Conservation (phyloP, 345 rosid genomes). For the Salix dunnii region DNA sequence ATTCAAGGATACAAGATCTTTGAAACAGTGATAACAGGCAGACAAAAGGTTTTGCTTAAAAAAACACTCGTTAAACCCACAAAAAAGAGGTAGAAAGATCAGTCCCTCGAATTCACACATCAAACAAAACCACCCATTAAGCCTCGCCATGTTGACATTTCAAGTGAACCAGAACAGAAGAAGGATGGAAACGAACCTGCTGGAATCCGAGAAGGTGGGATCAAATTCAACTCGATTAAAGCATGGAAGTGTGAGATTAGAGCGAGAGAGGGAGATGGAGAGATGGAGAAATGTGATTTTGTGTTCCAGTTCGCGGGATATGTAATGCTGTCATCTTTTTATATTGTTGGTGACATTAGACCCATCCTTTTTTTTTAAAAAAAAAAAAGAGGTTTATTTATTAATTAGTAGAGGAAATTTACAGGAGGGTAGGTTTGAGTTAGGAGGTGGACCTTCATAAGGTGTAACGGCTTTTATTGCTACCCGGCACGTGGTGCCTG, state of each 20-base stretch:
- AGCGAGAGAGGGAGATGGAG: neutral
- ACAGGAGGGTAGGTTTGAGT: slow-evolving; percentile 53
- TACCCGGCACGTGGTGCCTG: slow-evolving; percentile 58
- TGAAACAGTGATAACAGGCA: slow-evolving; percentile 4
- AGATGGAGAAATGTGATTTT: neutral
- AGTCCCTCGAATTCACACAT: neutral
- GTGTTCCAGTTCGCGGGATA: neutral
- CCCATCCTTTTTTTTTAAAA: neutral
- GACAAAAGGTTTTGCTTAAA: neutral
- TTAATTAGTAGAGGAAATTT: neutral
- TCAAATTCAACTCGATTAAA: slow-evolving; percentile 24
- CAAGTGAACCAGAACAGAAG: neutral
- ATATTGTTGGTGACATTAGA: neutral
- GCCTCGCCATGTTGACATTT: neutral
- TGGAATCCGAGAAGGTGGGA: slow-evolving; percentile 13
- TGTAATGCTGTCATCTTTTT: neutral
- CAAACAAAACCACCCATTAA: neutral
- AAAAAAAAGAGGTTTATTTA: neutral
- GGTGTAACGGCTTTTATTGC: slow-evolving; percentile 37
- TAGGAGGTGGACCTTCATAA: slow-evolving; percentile 39
- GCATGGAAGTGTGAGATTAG: slow-evolving; percentile 11
- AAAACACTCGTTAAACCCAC: slow-evolving; percentile 1
- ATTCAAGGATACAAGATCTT: slow-evolving; percentile 19
- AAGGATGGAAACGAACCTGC: slow-evolving; percentile 22
- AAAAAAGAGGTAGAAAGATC: neutral